Base-by-base conservation (phyloP, 2,329 filamentous ascomycete genomes). In the Colletotrichum sp. region DNA sequence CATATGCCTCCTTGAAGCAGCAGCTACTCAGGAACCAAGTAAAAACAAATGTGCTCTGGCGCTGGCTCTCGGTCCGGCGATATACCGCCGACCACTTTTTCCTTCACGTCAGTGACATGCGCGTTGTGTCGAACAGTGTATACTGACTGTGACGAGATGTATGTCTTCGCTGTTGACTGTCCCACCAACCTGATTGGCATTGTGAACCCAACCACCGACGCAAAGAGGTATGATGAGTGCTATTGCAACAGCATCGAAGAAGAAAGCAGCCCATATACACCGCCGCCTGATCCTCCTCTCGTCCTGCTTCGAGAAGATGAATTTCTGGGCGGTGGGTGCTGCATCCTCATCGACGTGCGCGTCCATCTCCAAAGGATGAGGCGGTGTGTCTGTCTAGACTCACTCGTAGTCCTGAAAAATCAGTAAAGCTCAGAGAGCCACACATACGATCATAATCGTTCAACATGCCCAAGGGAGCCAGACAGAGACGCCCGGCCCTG, bases 1-100 rank as follows among this genome's bases (percentile, higher is more conserved):
- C 18, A n/a, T 61, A n/a, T 1, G 28, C 12, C 60, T 71, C 59
- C 13, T 34, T 30, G 36, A 65, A 74, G 52, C 72, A 74, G 32
- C 16, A 52, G 68, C 72, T 74, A 52, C 67, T 67, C 21, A 74
- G 13, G 30, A 63, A 71, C 67, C 72, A 74, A n/a, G 57, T 60
- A 15, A 71, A 18, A 32, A 34, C 36, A 36, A 74, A 66, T 6
- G 72, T 74, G 34, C 43, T 74, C 32, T 52, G 39, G 48, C 28
- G 32, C 26, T 24, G 59, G 15, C 55, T 65, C 12, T 30, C n/a
- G 3, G 21, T 64, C 18, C 72, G 59, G 18, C 34, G 61, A 15
- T 52, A 74, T 30, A 48, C n/a, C 9, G 61, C 60, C 5, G 72
- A 74, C 72, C 72, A 74, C 72, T 74, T 9, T 15, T 9, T 5